Conservation (phyloP, 2,329 filamentous ascomycete genomes). For the Colletotrichum echinochloae region DNA sequence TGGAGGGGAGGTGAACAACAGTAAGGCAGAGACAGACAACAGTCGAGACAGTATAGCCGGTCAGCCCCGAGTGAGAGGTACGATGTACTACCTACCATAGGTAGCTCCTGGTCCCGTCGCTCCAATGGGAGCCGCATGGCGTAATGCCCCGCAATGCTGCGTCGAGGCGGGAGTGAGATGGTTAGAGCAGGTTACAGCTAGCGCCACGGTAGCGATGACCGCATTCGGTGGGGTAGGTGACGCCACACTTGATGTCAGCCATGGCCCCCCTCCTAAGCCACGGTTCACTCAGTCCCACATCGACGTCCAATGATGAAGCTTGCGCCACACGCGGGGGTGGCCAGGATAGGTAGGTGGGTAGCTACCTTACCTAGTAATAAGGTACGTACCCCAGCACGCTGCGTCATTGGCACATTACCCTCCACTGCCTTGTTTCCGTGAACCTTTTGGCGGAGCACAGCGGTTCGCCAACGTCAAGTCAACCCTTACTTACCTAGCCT, state of each 20-base stretch:
- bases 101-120: background rate
- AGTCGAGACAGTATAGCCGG: too few species aligned
- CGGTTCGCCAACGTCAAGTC: slow-evolving; percentile 24
- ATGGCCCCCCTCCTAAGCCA: slow-evolving; percentile 1
- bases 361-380: too few species aligned
- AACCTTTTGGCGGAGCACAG: slow-evolving; percentile 3
- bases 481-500: background rate
- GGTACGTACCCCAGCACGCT: too few species aligned
- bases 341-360: too few species aligned
- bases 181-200: background rate
- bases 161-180: slow-evolving; percentile 14
- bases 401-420: slow-evolving; percentile 41
- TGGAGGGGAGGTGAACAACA: too few species aligned
- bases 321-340: slow-evolving; percentile 34
- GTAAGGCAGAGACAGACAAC: background rate
- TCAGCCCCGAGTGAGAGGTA: too few species aligned
- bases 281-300: background rate
- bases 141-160: slow-evolving; percentile 37
- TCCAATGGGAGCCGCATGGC: slow-evolving; percentile 39
- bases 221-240: slow-evolving; percentile 41
- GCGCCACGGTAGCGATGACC: slow-evolving; percentile 33
- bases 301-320: slow-evolving; percentile 9
- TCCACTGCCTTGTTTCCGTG: slow-evolving; percentile 37
- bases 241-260: slow-evolving; percentile 30
- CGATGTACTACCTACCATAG: too few species aligned